These are phyloP conservation scores for Elongisporangium prolatum DNA, from an alignment of 352 stramenopile species.

Conservation along the genomic window DNA sequence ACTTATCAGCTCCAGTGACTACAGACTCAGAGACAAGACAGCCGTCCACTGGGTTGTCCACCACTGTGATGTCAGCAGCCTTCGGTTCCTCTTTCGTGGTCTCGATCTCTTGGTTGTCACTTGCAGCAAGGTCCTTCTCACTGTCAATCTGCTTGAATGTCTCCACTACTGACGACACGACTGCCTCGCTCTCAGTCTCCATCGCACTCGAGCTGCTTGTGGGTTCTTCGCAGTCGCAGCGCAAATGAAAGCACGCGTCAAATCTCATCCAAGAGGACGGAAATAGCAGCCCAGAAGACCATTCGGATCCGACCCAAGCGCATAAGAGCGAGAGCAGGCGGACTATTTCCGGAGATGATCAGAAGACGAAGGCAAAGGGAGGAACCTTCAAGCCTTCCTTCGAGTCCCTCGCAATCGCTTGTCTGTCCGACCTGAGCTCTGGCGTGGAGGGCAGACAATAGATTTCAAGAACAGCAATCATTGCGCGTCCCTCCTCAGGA, in stretches of 20 bases:
- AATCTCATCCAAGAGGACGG: background rate
- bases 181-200: background rate
- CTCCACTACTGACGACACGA: background rate
- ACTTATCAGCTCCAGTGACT: slow-evolving; percentile 1
- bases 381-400: background rate
- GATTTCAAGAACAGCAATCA: background rate
- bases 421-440: background rate
- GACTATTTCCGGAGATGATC: background rate
- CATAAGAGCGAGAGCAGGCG: background rate
- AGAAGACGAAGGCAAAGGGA: too few relatives aligned
- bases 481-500: background rate
- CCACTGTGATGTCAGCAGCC: background rate
- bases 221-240: background rate
- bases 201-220: background rate
- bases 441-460: background rate
- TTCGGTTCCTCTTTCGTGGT: background rate
- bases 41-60: background rate
- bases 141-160: background rate
- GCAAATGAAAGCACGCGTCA: background rate
- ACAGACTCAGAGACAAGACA: background rate
- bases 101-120: background rate
- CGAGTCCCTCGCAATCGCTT: background rate
- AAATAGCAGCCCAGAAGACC: background rate
- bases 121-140: background rate
- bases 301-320: background rate